phyloP scores from a whole-genome alignment of 106 monocot species.

The Dendrobium nobile region DNA sequence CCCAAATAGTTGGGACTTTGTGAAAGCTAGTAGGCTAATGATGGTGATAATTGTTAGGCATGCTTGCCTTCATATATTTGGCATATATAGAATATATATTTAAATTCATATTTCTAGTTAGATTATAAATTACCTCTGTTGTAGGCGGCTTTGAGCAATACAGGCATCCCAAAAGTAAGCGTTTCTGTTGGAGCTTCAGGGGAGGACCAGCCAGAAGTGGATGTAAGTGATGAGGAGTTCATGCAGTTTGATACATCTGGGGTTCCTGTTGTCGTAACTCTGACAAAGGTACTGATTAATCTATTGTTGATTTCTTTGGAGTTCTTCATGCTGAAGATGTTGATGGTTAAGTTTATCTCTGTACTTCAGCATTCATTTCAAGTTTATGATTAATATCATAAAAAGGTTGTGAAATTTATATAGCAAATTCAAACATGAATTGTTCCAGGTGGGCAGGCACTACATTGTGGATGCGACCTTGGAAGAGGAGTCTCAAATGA shows the following conservation, averaged over 20 bases:
- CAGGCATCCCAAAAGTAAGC: slow-evolving; percentile 80
- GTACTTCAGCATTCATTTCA: not conserved
- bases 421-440: not conserved
- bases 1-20: not conserved
- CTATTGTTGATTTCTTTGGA: not conserved
- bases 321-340: not conserved
- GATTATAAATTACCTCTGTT: slow-evolving; percentile 1
- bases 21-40: not conserved
- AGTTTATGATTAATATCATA: not conserved
- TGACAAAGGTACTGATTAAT: slow-evolving; percentile 55
- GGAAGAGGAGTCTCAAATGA: slow-evolving; percentile 98
- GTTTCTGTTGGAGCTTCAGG: slow-evolving; percentile 45
- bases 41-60: not conserved
- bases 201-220: slow-evolving; percentile 79
- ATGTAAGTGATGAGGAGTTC: slow-evolving; percentile 85
- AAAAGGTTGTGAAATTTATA: not conserved
- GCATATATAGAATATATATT: not conserved
- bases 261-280: slow-evolving; percentile 73
- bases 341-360: not conserved
- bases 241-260: slow-evolving; percentile 88
- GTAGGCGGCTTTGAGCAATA: slow-evolving; percentile 85
- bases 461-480: slow-evolving; percentile 93
- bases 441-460: slow-evolving; percentile 61
- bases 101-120: not conserved
- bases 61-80: not conserved